These are phyloP conservation scores for Eucalyptus caleyi DNA, from an alignment of 345 rosid genomes.

Conservation along the genomic window DNA sequence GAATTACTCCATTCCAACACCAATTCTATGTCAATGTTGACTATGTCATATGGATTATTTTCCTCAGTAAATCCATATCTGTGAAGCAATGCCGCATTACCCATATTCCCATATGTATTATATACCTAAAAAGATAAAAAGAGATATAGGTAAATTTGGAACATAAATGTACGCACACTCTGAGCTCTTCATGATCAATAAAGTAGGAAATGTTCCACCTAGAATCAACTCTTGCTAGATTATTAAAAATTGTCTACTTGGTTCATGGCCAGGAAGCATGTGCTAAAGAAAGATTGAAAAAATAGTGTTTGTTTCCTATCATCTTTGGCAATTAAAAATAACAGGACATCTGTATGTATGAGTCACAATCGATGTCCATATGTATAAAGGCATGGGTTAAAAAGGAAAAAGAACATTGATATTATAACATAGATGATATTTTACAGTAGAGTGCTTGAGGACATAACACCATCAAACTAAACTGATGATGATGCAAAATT, in stretches of 20 bases:
- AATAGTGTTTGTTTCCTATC: not conserved
- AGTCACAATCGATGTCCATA: not conserved
- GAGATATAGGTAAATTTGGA: not conserved
- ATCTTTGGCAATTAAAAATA: not conserved
- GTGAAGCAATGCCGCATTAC: conserved; percentile 90
- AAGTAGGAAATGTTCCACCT: not conserved
- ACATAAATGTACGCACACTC: not conserved
- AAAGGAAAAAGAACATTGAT: not conserved
- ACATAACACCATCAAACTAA: not conserved
- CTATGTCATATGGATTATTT: conserved; percentile 56
- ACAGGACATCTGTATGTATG: not conserved
- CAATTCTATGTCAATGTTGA: conserved; percentile 78
- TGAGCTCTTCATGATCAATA: not conserved
- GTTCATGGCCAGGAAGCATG: not conserved
- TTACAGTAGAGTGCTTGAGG: not conserved
- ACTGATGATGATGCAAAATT: not conserved
- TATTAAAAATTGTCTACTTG: not conserved
- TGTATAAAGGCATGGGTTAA: not conserved
- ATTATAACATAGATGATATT: not conserved
- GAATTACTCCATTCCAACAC: conserved; percentile 58
- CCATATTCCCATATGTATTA: conserved; percentile 71
- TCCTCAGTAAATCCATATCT: conserved; percentile 89
- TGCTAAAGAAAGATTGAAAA: not conserved
- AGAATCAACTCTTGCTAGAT: not conserved
- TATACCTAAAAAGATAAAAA: conserved; percentile 30